phyloP scores from a whole-genome alignment of 805 yeast species.

The Aciculoconidium aculeatum region DNA sequence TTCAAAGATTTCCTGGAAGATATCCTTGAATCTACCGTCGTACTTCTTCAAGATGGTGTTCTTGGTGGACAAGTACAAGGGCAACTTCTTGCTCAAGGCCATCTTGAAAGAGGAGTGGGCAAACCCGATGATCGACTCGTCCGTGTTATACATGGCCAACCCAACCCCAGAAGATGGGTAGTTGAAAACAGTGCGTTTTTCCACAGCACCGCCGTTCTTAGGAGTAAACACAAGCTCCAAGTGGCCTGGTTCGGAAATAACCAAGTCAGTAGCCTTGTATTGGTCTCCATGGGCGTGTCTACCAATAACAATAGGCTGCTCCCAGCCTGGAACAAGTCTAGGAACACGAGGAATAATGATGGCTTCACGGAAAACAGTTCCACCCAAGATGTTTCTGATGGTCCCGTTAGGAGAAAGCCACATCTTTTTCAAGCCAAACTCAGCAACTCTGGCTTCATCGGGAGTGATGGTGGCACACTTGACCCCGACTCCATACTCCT shows the following conservation, averaged over 20 bases:
- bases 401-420: conserved; percentile 98
- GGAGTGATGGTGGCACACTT: conserved; percentile 99
- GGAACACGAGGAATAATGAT: conserved; percentile 88
- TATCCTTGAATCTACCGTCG: conserved; percentile 94
- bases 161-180: conserved; percentile 76
- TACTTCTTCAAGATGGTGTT: conserved; percentile 91
- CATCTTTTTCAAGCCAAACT: conserved; percentile 88
- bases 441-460: conserved; percentile 91
- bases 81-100: conserved; percentile 73
- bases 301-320: conserved; percentile 91
- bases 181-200: conserved; percentile 58
- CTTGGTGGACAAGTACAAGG: conserved; percentile 84
- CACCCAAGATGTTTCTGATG: conserved; percentile 90
- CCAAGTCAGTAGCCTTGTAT: conserved; percentile 85
- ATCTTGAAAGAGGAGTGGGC: conserved; percentile 90
- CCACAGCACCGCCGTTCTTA: conserved; percentile 49
- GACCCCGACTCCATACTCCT: conserved; percentile 86
- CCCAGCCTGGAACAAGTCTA: conserved; percentile 86
- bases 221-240: conserved; percentile 76
- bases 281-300: conserved; percentile 98
- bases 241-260: conserved; percentile 74
- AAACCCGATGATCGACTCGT: conserved; percentile 81
- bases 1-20: conserved; percentile 77
- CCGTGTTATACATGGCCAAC: conserved; percentile 93
- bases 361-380: conserved; percentile 96